These are phyloP conservation scores for Sonneratia caseolaris DNA, from an alignment of 345 rosid genomes.

Conservation along the genomic window DNA sequence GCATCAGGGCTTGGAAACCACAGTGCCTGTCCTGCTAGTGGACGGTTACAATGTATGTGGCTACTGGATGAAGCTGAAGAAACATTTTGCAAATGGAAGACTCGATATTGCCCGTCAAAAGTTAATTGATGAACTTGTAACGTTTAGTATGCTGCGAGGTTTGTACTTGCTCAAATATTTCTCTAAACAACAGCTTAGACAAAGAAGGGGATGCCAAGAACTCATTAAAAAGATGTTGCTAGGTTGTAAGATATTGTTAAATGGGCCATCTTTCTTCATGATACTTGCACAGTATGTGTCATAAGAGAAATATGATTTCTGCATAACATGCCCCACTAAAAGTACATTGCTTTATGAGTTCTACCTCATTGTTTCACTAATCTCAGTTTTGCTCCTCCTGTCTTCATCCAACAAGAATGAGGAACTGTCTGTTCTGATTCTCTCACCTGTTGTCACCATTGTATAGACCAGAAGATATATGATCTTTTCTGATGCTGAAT, in stretches of 20 bases:
- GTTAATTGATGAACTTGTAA: constrained; percentile 66
- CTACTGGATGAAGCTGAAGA: constrained; percentile 82
- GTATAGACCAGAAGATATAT: too few relatives aligned
- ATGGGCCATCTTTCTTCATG: not conserved
- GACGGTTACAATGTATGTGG: constrained; percentile 76
- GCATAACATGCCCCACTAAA: not conserved
- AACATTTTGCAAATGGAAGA: constrained; percentile 74
- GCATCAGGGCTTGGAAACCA: constrained; percentile 39
- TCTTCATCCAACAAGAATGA: not conserved
- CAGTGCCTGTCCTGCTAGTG: too few relatives aligned
- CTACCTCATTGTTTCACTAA: not conserved
- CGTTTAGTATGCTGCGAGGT: constrained; percentile 73
- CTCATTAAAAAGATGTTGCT: not conserved
- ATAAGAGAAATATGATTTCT: not conserved
- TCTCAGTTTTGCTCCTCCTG: not conserved
- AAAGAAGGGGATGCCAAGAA: not conserved
- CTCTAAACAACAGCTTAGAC: not conserved
- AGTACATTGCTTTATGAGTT: not conserved
- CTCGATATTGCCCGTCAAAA: constrained; percentile 80
- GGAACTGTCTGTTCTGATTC: not conserved
- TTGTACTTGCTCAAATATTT: constrained; percentile 7
- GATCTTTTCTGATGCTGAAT: too few relatives aligned
- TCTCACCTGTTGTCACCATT: too few relatives aligned
- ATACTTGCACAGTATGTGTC: not conserved
- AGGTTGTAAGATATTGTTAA: not conserved